phyloP scores from a whole-genome alignment of 768 basidiomycete genomes.

The Infundibulicybe gibba region DNA sequence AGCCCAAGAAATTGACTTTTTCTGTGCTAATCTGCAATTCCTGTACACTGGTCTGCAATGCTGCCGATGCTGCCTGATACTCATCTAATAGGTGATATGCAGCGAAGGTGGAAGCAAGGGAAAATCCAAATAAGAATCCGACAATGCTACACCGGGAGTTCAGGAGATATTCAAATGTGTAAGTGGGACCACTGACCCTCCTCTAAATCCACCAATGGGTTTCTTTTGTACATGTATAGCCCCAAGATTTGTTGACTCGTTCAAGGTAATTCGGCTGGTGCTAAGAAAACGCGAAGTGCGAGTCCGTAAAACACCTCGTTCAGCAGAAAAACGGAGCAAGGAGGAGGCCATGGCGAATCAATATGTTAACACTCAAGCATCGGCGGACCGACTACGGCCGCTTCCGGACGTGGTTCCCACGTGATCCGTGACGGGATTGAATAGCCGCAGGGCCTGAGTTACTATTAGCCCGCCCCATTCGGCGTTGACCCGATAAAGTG shows the following conservation, averaged over 20 bases:
- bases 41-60: constrained; percentile 83
- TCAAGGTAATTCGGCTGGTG: constrained; percentile 36
- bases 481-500: too few relatives aligned
- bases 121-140: constrained; percentile 88
- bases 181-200: constrained; percentile 41
- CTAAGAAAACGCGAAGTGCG: constrained; percentile 34
- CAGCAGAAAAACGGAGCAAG: constrained; percentile 21
- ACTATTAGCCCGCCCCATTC: too few relatives aligned
- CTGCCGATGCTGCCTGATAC: constrained; percentile 85
- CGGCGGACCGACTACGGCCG: neutral
- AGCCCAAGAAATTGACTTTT: constrained; percentile 43
- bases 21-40: constrained; percentile 82
- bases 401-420: neutral
- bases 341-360: constrained; percentile 30
- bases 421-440: too few relatives aligned
- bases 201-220: constrained; percentile 72
- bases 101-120: constrained; percentile 80
- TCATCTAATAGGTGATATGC: constrained; percentile 89
- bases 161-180: neutral
- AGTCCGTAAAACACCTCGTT: constrained; percentile 7
- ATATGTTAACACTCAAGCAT: neutral
- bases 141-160: constrained; percentile 50
- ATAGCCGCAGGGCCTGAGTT: too few relatives aligned
- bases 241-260: constrained; percentile 50
- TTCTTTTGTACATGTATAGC: constrained; percentile 56